phyloP scores from a whole-genome alignment of 164 flowering plant species.

The Tinospora cordifolia region DNA sequence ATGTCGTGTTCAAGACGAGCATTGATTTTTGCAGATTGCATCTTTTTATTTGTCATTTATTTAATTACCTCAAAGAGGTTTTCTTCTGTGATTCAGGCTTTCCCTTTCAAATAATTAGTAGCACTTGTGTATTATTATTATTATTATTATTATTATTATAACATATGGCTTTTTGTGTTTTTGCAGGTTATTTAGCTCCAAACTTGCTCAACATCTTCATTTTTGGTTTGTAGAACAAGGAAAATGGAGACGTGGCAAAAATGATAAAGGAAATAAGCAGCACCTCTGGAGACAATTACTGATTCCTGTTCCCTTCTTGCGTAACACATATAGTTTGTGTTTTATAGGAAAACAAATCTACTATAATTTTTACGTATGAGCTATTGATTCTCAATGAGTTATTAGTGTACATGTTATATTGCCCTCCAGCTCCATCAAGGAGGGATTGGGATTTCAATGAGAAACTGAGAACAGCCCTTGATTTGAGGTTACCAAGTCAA shows the following conservation, averaged over 20 bases:
- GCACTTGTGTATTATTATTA: not conserved
- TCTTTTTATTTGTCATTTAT: too few relatives aligned
- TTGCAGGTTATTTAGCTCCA: not conserved
- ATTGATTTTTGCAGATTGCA: too few relatives aligned
- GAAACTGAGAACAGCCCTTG: not conserved
- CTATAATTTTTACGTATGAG: not conserved
- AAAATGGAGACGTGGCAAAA: not conserved
- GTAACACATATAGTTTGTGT: not conserved
- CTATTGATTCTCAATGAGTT: not conserved
- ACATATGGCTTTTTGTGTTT: not conserved
- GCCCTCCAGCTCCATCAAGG: not conserved
- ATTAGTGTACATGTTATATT: not conserved
- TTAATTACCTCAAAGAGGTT: too few relatives aligned
- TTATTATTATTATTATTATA: not conserved
- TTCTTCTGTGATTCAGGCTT: too few relatives aligned
- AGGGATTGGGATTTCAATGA: not conserved
- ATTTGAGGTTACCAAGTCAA: not conserved
- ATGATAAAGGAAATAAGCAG: too few relatives aligned
- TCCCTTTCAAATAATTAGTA: too few relatives aligned
- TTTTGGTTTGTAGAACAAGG: not conserved
- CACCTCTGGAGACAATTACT: not conserved
- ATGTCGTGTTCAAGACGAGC: too few relatives aligned
- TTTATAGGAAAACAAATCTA: not conserved
- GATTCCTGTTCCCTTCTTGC: not conserved
- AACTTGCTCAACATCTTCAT: not conserved